Base-by-base conservation (phyloP, 225 moss, liverwort and hornwort genomes). In the Sphagnum tenellum region DNA sequence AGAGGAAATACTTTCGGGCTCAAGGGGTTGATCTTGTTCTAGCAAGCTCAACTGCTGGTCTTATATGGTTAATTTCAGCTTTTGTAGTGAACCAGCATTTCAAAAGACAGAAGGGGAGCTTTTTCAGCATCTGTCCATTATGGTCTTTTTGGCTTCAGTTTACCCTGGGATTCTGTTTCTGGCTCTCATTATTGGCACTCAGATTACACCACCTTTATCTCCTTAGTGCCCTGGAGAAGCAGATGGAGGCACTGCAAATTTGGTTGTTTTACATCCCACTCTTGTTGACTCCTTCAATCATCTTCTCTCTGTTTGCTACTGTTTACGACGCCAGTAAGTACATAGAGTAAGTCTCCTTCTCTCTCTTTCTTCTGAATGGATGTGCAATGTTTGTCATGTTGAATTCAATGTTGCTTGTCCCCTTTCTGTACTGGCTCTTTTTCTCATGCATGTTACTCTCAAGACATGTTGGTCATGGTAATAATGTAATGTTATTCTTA, bases 121-220 rank as follows among this genome's bases (percentile, higher is more conserved):
- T 80, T 60, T 70, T 79, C 8, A 54, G 64, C 62, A 65, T 64
- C 7, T 85, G 84, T 59, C 67, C 73, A 46, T 53, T 85, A 46
- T 85, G 84, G 84, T 78, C 84, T 1, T 85, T 78, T 66, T 85
- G 84, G 84, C 66, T 85, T 65, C 81, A 85, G 65, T 67, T 85
- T 50, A 67, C 66, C 46, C 50, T 85, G 6, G 84, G 84, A 46
- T 57, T 78, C 13, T 85, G 81, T 57, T 55, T 75, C 11, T 85
- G 84, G 84, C 75, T 85, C 12, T 47, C 63, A 8, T 75, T 69
- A 50, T 65, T 78, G 73, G 73, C 81, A 8, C 75, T 85, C 50
- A 77, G 84, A n/a, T 72, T 85, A 45, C 73, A 85, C 58, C 66
- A 70, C 14, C 49, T 81, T 47, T 64, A 57, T 55, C 9, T 75